These are phyloP conservation scores for Blastocystis hominis DNA, from an alignment of 352 stramenopile genomes.

Conservation along the genomic window DNA sequence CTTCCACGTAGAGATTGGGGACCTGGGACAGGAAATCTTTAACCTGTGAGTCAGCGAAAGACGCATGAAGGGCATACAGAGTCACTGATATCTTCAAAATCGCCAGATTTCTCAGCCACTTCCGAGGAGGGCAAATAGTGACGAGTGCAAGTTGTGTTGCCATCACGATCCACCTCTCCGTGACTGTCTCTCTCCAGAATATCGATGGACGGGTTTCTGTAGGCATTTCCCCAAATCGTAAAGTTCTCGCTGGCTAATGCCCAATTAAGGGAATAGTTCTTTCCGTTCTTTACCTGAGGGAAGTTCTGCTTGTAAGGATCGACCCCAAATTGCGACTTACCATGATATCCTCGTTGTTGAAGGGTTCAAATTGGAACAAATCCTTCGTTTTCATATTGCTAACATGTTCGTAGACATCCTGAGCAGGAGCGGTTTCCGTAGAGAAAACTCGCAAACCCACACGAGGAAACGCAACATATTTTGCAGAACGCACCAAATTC, in stretches of 20 bases:
- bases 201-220: constrained; percentile 36
- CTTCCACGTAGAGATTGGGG: constrained; percentile 49
- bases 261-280: constrained; percentile 39
- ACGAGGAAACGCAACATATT: not conserved
- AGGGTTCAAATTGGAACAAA: constrained; percentile 43
- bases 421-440: not conserved
- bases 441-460: not conserved
- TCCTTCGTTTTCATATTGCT: constrained; percentile 36
- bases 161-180: not conserved
- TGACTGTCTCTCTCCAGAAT: not conserved
- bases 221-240: constrained; percentile 54
- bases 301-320: not conserved
- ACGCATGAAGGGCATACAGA: not conserved
- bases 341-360: constrained; percentile 23
- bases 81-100: constrained; percentile 30
- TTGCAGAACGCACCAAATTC: not conserved
- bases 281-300: not conserved
- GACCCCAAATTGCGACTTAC: not conserved
- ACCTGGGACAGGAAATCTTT: constrained; percentile 51
- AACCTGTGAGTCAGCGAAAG: constrained; percentile 5
- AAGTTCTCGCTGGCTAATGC: constrained; percentile 17
- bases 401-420: constrained; percentile 23
- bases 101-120: not conserved
- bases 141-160: not conserved
- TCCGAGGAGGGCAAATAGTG: constrained; percentile 4